Evolutionary conservation across 305 asterid genomes (phyloP).

Genomic region (Nicotiana rustica): DNA sequence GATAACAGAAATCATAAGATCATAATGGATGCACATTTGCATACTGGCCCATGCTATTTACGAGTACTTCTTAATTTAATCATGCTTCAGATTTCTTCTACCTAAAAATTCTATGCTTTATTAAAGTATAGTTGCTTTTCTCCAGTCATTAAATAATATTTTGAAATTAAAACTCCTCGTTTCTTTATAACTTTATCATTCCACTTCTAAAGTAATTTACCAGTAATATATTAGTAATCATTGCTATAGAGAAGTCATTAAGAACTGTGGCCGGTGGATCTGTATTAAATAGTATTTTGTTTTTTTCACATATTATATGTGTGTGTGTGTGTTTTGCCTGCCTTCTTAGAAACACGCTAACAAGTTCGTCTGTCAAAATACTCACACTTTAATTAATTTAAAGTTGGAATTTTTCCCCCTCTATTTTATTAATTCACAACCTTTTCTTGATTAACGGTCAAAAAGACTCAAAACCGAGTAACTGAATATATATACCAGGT

Average conservation of each 20-base stretch:
- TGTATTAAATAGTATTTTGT: background rate
- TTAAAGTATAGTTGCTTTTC: background rate
- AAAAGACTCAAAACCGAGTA: conserved; percentile 9
- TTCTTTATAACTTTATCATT: background rate
- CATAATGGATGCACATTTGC: background rate
- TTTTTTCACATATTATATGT: background rate
- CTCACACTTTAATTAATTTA: background rate
- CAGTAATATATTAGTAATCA: background rate
- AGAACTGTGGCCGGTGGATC: conserved; percentile 27
- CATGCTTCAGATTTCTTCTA: background rate
- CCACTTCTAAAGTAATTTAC: background rate
- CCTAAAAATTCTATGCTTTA: background rate
- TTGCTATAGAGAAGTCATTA: background rate
- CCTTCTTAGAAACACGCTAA: conserved; percentile 21
- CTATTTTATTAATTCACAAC: conserved; percentile 2
- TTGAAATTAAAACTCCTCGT: background rate
- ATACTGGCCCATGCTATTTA: background rate
- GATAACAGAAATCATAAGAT: background rate
- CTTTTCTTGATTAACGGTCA: conserved; percentile 24
- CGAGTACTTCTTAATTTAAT: background rate
- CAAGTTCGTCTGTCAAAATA: conserved; percentile 18
- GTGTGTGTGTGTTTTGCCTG: background rate
- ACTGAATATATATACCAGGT: conserved; percentile 1
- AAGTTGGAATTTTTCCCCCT: background rate
- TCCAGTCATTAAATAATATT: background rate